phyloP scores from a whole-genome alignment of 2,329 filamentous ascomycete genomes.

The Aspergillus intermedius region DNA sequence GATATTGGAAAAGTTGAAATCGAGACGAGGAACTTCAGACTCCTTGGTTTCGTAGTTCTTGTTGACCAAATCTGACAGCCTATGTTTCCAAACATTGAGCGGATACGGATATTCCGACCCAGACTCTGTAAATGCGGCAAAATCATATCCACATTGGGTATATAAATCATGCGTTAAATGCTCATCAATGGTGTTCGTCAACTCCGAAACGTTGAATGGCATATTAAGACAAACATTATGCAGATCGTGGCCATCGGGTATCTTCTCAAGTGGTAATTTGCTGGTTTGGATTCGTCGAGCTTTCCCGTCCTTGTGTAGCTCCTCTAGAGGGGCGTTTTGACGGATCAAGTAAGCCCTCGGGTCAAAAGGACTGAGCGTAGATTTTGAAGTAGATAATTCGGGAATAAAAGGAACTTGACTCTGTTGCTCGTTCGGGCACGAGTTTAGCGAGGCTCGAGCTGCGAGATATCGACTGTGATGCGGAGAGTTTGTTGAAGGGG shows the following conservation, averaged over 20 bases:
- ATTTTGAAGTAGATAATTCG: neutral
- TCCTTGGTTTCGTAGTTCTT: constrained; percentile 12
- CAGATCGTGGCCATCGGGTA: constrained; percentile 18
- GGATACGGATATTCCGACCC: constrained; percentile 4
- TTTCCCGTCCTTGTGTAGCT: constrained; percentile 2
- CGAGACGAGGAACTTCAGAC: neutral
- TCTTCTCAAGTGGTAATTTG: constrained; percentile 25
- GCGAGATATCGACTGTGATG: constrained; percentile 28
- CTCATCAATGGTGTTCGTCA: constrained; percentile 4
- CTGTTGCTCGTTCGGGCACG: neutral
- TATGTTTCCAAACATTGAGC: constrained; percentile 12
- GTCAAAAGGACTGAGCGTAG: constrained; percentile 17
- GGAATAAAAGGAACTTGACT: neutral
- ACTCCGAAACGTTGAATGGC: constrained; percentile 1
- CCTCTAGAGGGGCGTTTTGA: constrained; percentile 4
- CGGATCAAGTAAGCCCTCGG: constrained; percentile 27
- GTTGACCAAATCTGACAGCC: constrained; percentile 12
- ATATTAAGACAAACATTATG: constrained; percentile 15
- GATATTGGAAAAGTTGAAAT: neutral
- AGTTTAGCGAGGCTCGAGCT: constrained; percentile 20
- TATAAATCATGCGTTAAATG: constrained; percentile 17
- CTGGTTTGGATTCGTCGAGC: constrained; percentile 13
- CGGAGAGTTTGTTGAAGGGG: constrained; percentile 13
- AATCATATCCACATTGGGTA: constrained; percentile 6
- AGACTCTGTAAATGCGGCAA: constrained; percentile 8